Base-by-base conservation (phyloP, 2,329 filamentous ascomycete species). In the Ophiostoma pallidulum region DNA sequence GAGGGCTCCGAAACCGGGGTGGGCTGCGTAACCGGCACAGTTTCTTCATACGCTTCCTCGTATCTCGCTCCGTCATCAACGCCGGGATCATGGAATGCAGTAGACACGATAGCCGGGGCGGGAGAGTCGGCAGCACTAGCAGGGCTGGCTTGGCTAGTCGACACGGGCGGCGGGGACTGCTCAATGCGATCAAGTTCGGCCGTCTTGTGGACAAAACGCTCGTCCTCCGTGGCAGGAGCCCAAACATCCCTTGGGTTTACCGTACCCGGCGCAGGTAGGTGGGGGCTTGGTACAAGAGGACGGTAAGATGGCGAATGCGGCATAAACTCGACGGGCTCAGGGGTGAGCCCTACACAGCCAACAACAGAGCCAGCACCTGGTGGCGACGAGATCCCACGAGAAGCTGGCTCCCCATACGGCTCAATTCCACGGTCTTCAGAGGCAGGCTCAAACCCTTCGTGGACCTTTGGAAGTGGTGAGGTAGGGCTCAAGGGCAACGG, bases 211-310 rank as follows among this genome's bases (percentile, higher is more conserved):
- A 58, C 62, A 22, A 57, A 58, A 24, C 57, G 62, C 51, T 67
- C 65, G 24, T 60, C 57, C 8, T 57, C 54, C 33, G 62, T 67
- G 12, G 62, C 64, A 0, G 65, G 64, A 5, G 66, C 69, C 73
- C 74, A 75, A 26, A 76, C 69, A 41, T 74, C 70, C 67, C 74
- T 74, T 0, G 73, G 73, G 35, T 75, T 75, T 9, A 73, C 71
- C 4, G 72, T 75, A 29, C 69, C 70, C 3, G 68, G 66, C 2
- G 66, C 63, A 31, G 70, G 62, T 41, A 64, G 54, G 22, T 40
- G 51, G 10, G 58, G 58, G 44, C 58, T 59, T 1, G 53, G 56
- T 4, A 53, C 50, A 16, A 57, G 49, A 4, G 47, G 39, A 4
- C 37, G 47, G 18, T 40, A 35, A 1, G 48, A 47, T 4, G 52